Percentiles rank a stretch among this genome's conserved stretches.
Evolutionary conservation across 2,329 filamentous ascomycete species (phyloP).

Genomic region (Lachnellula cervina): DNA sequence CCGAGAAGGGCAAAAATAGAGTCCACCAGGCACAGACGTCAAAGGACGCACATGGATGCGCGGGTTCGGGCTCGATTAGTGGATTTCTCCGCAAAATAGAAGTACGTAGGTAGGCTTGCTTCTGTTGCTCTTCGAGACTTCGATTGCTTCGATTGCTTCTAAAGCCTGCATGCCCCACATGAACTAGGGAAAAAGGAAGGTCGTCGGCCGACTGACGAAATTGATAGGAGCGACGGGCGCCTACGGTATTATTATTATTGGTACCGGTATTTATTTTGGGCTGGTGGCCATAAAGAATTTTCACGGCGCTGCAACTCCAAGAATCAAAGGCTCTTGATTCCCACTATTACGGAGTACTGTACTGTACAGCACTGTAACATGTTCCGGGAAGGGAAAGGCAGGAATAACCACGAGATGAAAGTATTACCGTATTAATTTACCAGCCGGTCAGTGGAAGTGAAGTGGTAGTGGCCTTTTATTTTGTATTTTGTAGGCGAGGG

Average conservation of each 20-base stretch:
- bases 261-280: neutral
- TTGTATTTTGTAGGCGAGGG: neutral
- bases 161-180: slow-evolving; percentile 15
- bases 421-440: too few species aligned
- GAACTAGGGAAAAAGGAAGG: neutral
- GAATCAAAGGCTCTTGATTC: neutral
- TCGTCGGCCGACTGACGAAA: neutral
- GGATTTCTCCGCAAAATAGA: slow-evolving; percentile 18
- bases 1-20: slow-evolving; percentile 15
- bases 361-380: too few species aligned
- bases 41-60: neutral
- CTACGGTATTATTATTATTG: neutral
- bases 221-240: neutral
- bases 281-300: slow-evolving; percentile 18
- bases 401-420: neutral
- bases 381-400: neutral
- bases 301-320: slow-evolving; percentile 6
- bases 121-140: slow-evolving; percentile 3
- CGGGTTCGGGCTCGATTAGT: neutral
- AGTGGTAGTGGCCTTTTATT: too few species aligned
- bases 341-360: too few species aligned
- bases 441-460: too few species aligned
- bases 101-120: neutral
- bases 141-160: slow-evolving; percentile 13
- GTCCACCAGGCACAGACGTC: slow-evolving; percentile 3